Percentiles rank a stretch among this genome's conserved stretches.
phyloP scores from a whole-genome alignment of 108 stramenopile genomes.

The Fistulifera pelliculosa region DNA sequence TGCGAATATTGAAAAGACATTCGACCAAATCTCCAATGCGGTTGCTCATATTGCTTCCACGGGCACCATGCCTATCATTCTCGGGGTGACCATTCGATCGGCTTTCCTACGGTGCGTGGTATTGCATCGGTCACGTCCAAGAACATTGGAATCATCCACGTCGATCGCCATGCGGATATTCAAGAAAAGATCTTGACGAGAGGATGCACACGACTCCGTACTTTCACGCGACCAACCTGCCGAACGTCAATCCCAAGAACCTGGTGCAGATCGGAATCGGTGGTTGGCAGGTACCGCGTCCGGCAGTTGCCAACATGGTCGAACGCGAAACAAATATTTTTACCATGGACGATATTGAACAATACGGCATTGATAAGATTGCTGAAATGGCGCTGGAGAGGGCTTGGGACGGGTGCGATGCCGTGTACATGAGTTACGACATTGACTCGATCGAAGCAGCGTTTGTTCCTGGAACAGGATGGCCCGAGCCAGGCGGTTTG shows the following conservation, averaged over 20 bases:
- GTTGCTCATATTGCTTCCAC: constrained; percentile 60
- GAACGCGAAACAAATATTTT: constrained; percentile 80
- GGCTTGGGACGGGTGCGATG: constrained; percentile 83
- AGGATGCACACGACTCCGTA: constrained; percentile 83
- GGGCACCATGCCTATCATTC: constrained; percentile 73
- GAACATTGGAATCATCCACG: constrained; percentile 80
- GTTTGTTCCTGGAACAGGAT: constrained; percentile 76
- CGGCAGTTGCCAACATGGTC: constrained; percentile 71
- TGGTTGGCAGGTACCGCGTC: constrained; percentile 79
- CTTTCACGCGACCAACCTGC: constrained; percentile 83
- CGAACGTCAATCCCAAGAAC: constrained; percentile 73
- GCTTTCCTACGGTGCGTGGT: constrained; percentile 75
- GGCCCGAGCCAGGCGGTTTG: constrained; percentile 84
- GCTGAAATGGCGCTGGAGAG: constrained; percentile 79
- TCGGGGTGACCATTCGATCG: constrained; percentile 82
- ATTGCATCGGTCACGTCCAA: constrained; percentile 67
- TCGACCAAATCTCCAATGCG: constrained; percentile 82
- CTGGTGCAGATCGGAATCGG: constrained; percentile 84
- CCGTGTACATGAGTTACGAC: constrained; percentile 83
- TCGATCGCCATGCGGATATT: constrained; percentile 83
- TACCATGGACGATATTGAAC: constrained; percentile 83
- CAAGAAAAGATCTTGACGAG: constrained; percentile 80
- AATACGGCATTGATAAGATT: constrained; percentile 71
- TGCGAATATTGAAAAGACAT: constrained; percentile 77
- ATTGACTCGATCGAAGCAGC: constrained; percentile 86